Percentiles rank a stretch among this genome's conserved stretches.
These are phyloP conservation scores for Nannizzia gypsea DNA, from an alignment of 2,329 filamentous ascomycete genomes.

Conservation along the genomic window DNA sequence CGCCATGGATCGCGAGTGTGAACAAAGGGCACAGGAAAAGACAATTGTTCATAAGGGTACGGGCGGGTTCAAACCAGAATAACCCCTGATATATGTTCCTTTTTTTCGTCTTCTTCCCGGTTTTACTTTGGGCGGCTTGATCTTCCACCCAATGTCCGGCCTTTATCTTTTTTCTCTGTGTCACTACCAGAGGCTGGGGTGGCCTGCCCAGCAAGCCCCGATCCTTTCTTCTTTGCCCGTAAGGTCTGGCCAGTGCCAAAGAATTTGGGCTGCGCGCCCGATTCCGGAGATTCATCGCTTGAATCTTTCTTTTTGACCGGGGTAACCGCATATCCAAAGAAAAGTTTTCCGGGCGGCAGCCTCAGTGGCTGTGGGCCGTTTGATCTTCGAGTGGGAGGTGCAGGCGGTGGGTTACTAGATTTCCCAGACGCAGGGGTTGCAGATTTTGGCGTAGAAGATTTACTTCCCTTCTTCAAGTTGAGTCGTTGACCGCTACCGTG, in stretches of 20 bases:
- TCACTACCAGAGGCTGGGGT: slow-evolving; percentile 31
- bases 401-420: slow-evolving; percentile 35
- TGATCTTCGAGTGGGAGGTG: slow-evolving; percentile 38
- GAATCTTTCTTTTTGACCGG: slow-evolving; percentile 70
- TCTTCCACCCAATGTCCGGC: slow-evolving; percentile 1
- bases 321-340: slow-evolving; percentile 91
- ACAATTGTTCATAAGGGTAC: background rate
- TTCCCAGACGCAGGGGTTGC: slow-evolving; percentile 57
- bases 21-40: background rate
- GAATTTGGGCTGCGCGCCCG: slow-evolving; percentile 62
- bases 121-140: background rate
- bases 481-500: slow-evolving; percentile 67
- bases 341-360: slow-evolving; percentile 77
- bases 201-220: slow-evolving; percentile 10
- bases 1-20: too few relatives aligned
- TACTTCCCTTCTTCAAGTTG: slow-evolving; percentile 69
- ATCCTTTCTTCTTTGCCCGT: slow-evolving; percentile 53
- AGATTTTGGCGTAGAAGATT: slow-evolving; percentile 59
- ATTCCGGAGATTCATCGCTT: slow-evolving; percentile 39
- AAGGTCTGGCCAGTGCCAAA: slow-evolving; percentile 76
- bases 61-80: background rate
- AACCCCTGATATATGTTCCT: background rate
- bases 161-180: slow-evolving; percentile 18
- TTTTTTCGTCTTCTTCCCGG: background rate
- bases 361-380: slow-evolving; percentile 81